These are phyloP conservation scores for Podospora pseudopauciseta DNA, from an alignment of 495 filamentous ascomycete genomes.

Conservation along the genomic window DNA sequence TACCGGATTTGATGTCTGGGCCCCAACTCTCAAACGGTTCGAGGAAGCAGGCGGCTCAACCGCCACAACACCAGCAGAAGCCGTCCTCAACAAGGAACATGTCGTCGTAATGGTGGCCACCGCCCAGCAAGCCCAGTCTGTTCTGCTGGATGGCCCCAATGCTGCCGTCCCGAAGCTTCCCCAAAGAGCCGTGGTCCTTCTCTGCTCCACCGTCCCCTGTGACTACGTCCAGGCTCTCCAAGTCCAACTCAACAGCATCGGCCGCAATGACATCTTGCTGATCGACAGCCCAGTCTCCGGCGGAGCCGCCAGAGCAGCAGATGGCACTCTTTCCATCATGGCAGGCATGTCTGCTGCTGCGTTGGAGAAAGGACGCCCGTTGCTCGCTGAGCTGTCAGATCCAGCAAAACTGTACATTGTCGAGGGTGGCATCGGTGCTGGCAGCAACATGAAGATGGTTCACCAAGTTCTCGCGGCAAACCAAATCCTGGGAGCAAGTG, in stretches of 20 bases:
- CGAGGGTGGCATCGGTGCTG: slow-evolving; percentile 66
- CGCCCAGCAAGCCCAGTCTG: slow-evolving; percentile 61
- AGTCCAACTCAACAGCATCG: slow-evolving; percentile 48
- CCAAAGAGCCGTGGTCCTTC: slow-evolving; percentile 57
- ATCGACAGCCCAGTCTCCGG: slow-evolving; percentile 77
- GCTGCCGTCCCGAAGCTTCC: slow-evolving; percentile 57
- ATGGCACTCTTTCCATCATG: slow-evolving; percentile 79
- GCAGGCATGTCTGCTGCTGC: slow-evolving; percentile 59
- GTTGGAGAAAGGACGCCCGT: slow-evolving; percentile 53
- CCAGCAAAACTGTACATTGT: slow-evolving; percentile 67
- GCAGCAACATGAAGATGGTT: slow-evolving; percentile 87
- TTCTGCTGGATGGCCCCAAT: slow-evolving; percentile 59
- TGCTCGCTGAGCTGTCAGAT: slow-evolving; percentile 61
- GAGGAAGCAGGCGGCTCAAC: slow-evolving; percentile 59
- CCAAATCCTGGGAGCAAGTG: slow-evolving; percentile 68
- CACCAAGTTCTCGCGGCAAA: slow-evolving; percentile 78
- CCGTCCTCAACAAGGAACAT: slow-evolving; percentile 56
- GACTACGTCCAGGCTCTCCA: slow-evolving; percentile 60
- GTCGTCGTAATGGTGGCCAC: slow-evolving; percentile 81
- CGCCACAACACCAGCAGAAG: slow-evolving; percentile 59
- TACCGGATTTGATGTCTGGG: slow-evolving; percentile 73
- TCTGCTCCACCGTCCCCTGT: slow-evolving; percentile 73
- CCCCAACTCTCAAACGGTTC: slow-evolving; percentile 68
- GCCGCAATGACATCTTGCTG: slow-evolving; percentile 61
- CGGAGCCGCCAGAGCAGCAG: slow-evolving; percentile 67